A percentile compares a stretch with the other conserved stretches of the same genome.
Conservation (phyloP, 148 eudicot species). For the Fagopyrum homotropicum region DNA sequence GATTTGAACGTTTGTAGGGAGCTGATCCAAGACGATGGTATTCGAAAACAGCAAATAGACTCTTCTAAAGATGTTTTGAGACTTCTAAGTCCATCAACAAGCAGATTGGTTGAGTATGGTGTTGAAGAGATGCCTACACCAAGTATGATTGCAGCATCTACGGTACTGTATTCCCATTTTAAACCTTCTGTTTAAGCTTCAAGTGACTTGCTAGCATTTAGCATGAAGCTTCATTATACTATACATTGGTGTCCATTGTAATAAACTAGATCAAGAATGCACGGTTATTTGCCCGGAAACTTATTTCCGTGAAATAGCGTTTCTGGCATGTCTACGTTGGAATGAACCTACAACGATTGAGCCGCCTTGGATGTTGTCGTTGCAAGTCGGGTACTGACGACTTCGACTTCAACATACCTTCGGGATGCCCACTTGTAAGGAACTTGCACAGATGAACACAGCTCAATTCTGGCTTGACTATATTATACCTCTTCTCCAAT, state of each 20-base stretch:
- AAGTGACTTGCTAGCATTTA: background rate
- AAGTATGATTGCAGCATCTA: conserved; percentile 74
- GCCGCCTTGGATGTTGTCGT: too few relatives aligned
- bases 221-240: background rate
- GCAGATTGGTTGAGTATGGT: conserved; percentile 17
- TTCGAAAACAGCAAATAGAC: conserved; percentile 39
- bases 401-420: too few relatives aligned
- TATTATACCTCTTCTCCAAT: too few relatives aligned
- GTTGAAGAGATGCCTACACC: conserved; percentile 30
- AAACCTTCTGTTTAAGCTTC: conserved; percentile 1
- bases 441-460: too few relatives aligned
- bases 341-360: too few relatives aligned
- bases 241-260: background rate
- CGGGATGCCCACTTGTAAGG: too few relatives aligned
- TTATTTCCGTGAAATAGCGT: too few relatives aligned
- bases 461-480: too few relatives aligned
- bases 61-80: conserved; percentile 58
- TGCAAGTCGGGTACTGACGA: too few relatives aligned
- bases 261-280: background rate
- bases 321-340: too few relatives aligned
- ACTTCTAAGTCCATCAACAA: conserved; percentile 43
- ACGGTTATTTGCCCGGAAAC: too few relatives aligned
- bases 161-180: conserved; percentile 37
- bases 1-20: conserved; percentile 37
- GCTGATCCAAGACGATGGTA: conserved; percentile 41